Conservation (phyloP, 208 protist genomes). For the Borovskyia barvae region DNA sequence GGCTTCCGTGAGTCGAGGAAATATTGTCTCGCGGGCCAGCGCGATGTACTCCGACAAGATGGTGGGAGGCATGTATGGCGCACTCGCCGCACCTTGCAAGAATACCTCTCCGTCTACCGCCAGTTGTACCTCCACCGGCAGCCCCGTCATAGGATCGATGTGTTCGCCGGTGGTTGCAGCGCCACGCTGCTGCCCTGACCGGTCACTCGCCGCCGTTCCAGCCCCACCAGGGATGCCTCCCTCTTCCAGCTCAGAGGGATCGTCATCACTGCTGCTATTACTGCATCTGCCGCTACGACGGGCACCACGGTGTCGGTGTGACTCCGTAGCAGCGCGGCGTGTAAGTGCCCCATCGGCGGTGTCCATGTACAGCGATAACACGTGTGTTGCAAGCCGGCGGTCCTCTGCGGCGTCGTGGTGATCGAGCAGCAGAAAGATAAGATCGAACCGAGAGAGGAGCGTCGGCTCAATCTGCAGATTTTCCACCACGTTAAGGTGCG, state of each 20-base stretch:
- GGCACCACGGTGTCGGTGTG: constrained; percentile 2
- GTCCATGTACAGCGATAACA: constrained; percentile 96
- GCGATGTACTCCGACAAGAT: constrained; percentile 93
- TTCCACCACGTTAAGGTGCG: constrained; percentile 95
- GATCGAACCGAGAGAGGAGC: constrained; percentile 98
- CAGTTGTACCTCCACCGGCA: constrained; percentile 47
- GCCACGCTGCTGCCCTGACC: constrained; percentile 5
- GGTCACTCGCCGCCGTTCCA: neutral
- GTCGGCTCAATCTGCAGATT: constrained; percentile 99
- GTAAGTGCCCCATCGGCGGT: constrained; percentile 19
- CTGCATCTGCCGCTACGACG: neutral
- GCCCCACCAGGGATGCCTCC: neutral
- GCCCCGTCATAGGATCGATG: constrained; percentile 34
- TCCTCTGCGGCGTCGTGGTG: constrained; percentile 93
- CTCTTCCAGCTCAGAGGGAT: neutral
- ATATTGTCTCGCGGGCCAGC: constrained; percentile 84
- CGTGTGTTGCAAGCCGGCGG: constrained; percentile 93
- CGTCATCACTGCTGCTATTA: neutral
- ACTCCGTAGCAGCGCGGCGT: neutral
- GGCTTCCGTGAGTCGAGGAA: constrained; percentile 85
- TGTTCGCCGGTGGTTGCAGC: neutral
- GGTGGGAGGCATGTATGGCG: constrained; percentile 70
- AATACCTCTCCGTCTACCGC: constrained; percentile 76
- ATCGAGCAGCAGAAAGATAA: constrained; percentile 98
- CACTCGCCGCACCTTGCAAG: constrained; percentile 45